Evolutionary conservation across 2,329 filamentous ascomycete genomes (phyloP), one percentile per base, ranked within the genome.

Genomic region (Sclerotinia minor): DNA sequence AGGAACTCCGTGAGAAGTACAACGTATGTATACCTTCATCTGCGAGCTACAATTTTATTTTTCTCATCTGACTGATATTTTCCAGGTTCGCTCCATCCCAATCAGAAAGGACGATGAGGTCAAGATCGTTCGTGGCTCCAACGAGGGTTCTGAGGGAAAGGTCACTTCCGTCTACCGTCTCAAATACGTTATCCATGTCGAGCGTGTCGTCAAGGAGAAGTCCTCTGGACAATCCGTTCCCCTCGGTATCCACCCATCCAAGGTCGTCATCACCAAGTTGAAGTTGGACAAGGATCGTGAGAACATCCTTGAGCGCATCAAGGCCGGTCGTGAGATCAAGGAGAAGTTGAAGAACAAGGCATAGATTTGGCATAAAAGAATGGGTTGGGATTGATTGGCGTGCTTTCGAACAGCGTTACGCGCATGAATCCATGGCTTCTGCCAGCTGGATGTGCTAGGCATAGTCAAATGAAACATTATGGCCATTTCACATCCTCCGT

Each of bases 101-200:
- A 88, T 98, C 86, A 92, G 94, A 86, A 97, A 97, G 86, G 94
- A 97, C 81, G 92, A 97, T 84, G 92, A 96, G 85, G 93, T 98
- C 81, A 86, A 86, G 80, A 91, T 99, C 79, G 90, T 94, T 80
- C 94, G 95, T 77, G 95, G 95, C 79, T 85, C 86, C 84, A 91
- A 96, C 88, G 98, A 98, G 88, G 95, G 94, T 80, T 92, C 93
- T 79, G 94, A 98, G 87, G 95, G 95, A 86, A 98, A 98, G 87
- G 87, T 99, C 84, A 94, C 90, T 78, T 92, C 92, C 79, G 94
- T 98, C 82, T 99, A 97, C 90, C 92, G 93, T 82, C 91, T 97
- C 79, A 98, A 98, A 85, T 99, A 95, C 84, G 87, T 93, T 80
- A 90, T 99, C 81, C 94, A 98, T 89, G 83, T 99, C 82, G 94